Conservation (phyloP, 805 yeast species). For the Saccharomycopsis fibuligera region DNA sequence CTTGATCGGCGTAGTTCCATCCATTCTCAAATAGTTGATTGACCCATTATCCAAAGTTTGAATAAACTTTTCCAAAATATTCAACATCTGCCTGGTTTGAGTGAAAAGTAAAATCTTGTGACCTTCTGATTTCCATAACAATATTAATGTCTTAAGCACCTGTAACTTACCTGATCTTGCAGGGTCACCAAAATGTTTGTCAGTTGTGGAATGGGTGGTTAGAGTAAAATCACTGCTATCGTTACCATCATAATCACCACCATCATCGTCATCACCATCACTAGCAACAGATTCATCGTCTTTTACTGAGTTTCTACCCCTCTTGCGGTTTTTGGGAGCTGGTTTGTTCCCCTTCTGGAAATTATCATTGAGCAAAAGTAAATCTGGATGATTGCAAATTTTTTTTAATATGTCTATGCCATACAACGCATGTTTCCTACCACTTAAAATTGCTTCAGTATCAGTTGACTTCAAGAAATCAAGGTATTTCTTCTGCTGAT, state of each 20-base stretch:
- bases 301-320: not conserved
- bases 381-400: conserved; percentile 94
- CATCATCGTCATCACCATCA: not conserved
- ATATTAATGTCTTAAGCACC: conserved; percentile 69
- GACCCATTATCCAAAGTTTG: conserved; percentile 26
- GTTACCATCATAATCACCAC: too few species aligned
- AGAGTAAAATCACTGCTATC: conserved; percentile 25
- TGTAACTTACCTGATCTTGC: conserved; percentile 81
- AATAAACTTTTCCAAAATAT: conserved; percentile 70
- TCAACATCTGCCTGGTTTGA: conserved; percentile 91
- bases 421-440: conserved; percentile 73
- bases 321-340: too few species aligned
- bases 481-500: conserved; percentile 68
- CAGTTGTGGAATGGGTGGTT: conserved; percentile 22
- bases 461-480: conserved; percentile 75
- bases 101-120: conserved; percentile 83
- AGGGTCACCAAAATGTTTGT: conserved; percentile 46
- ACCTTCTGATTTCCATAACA: conserved; percentile 69
- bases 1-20: conserved; percentile 82
- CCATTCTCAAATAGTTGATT: conserved; percentile 74
- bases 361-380: conserved; percentile 36
- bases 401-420: conserved; percentile 89
- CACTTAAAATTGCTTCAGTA: conserved; percentile 59
- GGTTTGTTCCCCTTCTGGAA: not conserved
- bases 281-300: not conserved